Base-by-base conservation (phyloP, 2,329 filamentous ascomycete genomes). In the Cladosporium oxysporum region DNA sequence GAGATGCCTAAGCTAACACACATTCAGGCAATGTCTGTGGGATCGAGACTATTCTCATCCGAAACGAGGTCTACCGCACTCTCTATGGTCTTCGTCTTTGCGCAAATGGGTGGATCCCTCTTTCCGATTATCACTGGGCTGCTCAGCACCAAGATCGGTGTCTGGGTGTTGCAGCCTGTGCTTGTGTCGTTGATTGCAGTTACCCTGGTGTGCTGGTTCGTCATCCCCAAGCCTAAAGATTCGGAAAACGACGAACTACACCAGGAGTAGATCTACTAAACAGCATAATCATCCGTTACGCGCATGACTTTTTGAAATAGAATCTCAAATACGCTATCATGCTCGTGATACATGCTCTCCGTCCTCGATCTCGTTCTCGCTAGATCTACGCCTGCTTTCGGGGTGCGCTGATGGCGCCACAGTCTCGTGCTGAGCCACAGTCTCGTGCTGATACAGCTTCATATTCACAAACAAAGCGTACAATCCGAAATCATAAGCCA, bases 391-490 rank as follows among this genome's bases (percentile, higher is more conserved):
- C 4, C 26, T 63, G 16, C 26, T 8, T 6, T 33, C 52, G 10
- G 29, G 28, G 6, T 1, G n/a, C 28, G 35, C 61, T 12, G 23
- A 26, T 26, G 61, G 50, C 4, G 16, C 31, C 35, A 55, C 61
- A 57, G 35, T 57, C 44, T 65, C 63, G 33, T 65, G 63, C 63
- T 59, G 55, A 44, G 16, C 31, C 35, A 55, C 61, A 57, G 35
- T 57, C 44, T 65, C 63, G 33, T 65, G 63, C 63, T 59, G 55
- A 44, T 65, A 57, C 63, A 88, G 70, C 70, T 82, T 84, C 73
- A 87, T 82, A 66, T 86, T 87, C 31, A 87, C 80, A 72, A 88
- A 89, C 76, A 88, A 79, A 16, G 81, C 82, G 73, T 84, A 88
- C 12, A 89, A 71, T 0, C 86, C 86, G 35, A 88, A 71, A 64